These are phyloP conservation scores for Pneumocystis murina DNA, from an alignment of 1,139 yeast genomes.

Conservation along the genomic window DNA sequence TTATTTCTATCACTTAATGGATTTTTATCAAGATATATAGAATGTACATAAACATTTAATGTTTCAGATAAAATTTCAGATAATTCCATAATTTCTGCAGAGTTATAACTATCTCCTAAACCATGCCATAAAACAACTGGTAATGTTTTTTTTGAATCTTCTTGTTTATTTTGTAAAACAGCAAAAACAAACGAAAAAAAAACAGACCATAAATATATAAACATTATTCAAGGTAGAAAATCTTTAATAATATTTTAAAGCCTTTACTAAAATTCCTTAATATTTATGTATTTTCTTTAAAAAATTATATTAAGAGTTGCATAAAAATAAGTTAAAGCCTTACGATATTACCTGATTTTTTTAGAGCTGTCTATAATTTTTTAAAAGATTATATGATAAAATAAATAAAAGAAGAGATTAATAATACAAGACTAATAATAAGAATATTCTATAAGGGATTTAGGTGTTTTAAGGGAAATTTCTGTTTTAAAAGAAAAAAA, in stretches of 20 bases:
- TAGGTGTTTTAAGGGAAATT: no score
- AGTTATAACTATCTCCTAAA: constrained; percentile 59
- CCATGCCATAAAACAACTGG: constrained; percentile 81
- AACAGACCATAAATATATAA: background rate
- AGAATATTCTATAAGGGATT: no score
- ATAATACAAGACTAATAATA: no score
- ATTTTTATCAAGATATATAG: constrained; percentile 38
- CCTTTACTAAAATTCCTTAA: no score
- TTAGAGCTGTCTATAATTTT: no score
- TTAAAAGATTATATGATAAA: no score
- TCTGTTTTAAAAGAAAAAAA: background rate
- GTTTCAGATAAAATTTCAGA: constrained; percentile 31
- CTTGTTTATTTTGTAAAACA: background rate
- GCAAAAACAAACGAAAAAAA: constrained; percentile 2
- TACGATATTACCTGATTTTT: no score
- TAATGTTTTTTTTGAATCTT: background rate
- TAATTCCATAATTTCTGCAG: constrained; percentile 41
- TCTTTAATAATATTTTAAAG: background rate
- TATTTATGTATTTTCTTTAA: no score
- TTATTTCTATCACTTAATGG: constrained; percentile 38
- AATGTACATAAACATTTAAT: constrained; percentile 41
- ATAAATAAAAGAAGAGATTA: no score
- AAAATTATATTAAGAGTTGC: no score
- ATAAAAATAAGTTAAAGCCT: no score
- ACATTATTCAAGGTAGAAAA: background rate